Evolutionary conservation across 257 asterid genomes (phyloP), one percentile per base, ranked within the genome.

Genomic region (Schizonepeta tenuifolia): DNA sequence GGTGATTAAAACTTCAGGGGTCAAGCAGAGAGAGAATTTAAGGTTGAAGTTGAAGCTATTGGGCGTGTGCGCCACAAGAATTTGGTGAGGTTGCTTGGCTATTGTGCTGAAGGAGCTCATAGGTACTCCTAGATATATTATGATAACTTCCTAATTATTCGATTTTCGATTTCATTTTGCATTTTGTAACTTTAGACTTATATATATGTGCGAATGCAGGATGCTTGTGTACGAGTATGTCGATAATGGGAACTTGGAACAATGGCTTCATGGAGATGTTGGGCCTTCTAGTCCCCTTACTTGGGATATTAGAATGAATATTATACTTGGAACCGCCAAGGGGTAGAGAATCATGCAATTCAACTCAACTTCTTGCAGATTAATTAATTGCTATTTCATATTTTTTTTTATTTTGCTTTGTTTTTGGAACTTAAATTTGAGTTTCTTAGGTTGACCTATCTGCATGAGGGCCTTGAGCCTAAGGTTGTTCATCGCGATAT

Each of bases 261-360:
- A 93, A 66, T 93, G 98, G 97, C 88, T 93, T 77, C 96, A 93
- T 79, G 98, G 98, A 33, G 97, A 93, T 76, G 98, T 93, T n/a
- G 97, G 97, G 75, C 80, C 92, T 18, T 43, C 5, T 56, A 93
- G 97, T 70, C 97, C 98, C 69, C 90, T 93, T 36, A 83, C 96
- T 15, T 93, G 98, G 98, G 96, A 93, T 26, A 86, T 76, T 72
- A 86, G 98, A 9, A 87, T 93, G 92, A 77, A 81, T 59, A 87
- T 90, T 77, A 71, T 93, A 51, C 93, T 90, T 11, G 97, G 98
- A 69, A 87, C 93, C 26, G 97, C 98, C 1, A 93, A 93, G 75
- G 98, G 97, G 98, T 93, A 88, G 50, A 60, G 1, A 24, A 24
- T 24, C 2, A 24, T 43, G 40, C 35, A 31, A 35, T 51, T 54